Base-by-base conservation (phyloP, 352 stramenopile species). In the Phytopythium mirpurense region DNA sequence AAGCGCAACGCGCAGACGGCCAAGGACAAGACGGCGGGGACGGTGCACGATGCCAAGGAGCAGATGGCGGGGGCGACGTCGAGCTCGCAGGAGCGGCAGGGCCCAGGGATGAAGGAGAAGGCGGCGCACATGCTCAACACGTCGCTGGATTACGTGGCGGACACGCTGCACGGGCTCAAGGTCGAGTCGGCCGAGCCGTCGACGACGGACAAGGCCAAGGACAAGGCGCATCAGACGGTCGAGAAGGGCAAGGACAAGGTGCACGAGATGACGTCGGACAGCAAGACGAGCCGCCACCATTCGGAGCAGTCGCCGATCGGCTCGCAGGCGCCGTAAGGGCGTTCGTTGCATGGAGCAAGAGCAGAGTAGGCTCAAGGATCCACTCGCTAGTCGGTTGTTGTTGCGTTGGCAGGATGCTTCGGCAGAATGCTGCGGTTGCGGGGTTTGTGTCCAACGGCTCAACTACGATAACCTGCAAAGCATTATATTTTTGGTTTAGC, bases 21-120 rank as follows among this genome's bases (percentile, higher is more conserved):
- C 24, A 60, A 67, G 24, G 66, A 73, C 3, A 40, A 52, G 46
- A 43, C 31, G 1, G 61, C 56, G 0, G 54, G 67, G 0, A 59
- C 65, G 35, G 19, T 54, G 21, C 59, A 67, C 26, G 54, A 42
- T 1, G 44, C 42, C 19, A 57, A 70, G 44, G 8, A 51, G 16
- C 38, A 36, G 44, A 27, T 8, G 18, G 11, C 7, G 26, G 27
- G 8, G 3, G 18, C 26, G 44, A 9, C 44, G 16, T 2, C 44
- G 26, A n/a, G 21, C 10, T 24, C 44, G 10, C 12, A 37, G 29
- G 27, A 38, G 29, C 27, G 42, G 8, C 29, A 52, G 5, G 46
- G 19, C 7, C 11, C 14, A 0, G 29, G 29, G 4, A 37, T 52
- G 9, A 52, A 52, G 12, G 29, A 52, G 27, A 52, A 41, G 46